Evolutionary conservation across 441 rosid genomes (phyloP).

Genomic region (Theobroma grandiflorum): DNA sequence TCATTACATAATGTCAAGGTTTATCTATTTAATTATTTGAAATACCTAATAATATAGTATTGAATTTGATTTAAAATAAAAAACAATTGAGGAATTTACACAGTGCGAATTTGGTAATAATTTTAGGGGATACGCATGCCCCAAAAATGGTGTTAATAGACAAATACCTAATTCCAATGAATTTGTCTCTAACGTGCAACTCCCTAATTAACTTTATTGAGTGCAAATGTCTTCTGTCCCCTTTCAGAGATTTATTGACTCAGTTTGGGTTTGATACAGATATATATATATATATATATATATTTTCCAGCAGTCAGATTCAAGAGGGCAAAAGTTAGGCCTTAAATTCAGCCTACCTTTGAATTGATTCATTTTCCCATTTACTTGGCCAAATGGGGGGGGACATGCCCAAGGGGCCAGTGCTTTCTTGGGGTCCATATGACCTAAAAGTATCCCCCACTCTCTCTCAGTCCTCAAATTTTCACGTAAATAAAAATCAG

Average conservation of each 20-base stretch:
- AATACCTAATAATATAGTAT: too few relatives aligned
- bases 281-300: background rate
- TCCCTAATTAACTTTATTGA: background rate
- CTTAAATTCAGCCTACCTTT: background rate
- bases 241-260: background rate
- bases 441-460: background rate
- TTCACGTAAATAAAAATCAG: background rate
- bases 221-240: background rate
- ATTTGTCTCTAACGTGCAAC: background rate
- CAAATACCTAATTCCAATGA: background rate
- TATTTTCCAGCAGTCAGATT: background rate
- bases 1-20: too few relatives aligned
- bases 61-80: background rate
- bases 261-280: background rate
- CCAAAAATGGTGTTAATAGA: background rate
- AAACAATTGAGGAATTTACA: background rate
- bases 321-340: background rate
- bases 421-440: conserved; percentile 28
- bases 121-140: background rate
- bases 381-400: conserved; percentile 14
- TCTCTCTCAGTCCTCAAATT: background rate
- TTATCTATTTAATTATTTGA: too few relatives aligned
- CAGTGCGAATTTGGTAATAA: background rate
- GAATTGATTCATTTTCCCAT: background rate
- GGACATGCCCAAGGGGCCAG: conserved; percentile 20